Conservation (phyloP, 129 eudicot genomes). For the Saposhnikovia divaricata region DNA sequence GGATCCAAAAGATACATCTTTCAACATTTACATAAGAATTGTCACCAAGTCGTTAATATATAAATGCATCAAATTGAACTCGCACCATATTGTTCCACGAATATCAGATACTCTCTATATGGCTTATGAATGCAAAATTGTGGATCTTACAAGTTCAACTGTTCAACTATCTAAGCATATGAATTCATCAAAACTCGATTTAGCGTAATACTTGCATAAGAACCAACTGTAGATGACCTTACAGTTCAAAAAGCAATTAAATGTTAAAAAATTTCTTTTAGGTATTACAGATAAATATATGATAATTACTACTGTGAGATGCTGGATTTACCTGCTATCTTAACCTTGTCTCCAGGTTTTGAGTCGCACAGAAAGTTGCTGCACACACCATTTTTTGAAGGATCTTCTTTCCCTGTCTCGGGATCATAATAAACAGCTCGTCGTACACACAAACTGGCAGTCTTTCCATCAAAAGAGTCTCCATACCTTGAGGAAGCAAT, state of each 20-base stretch:
- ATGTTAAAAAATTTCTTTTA: neutral
- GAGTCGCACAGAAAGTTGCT: conserved; percentile 90
- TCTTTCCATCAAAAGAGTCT: conserved; percentile 85
- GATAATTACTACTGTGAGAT: neutral
- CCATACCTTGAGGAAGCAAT: conserved; percentile 98
- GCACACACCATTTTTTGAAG: conserved; percentile 84
- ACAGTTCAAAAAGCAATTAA: neutral
- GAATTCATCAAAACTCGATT: neutral
- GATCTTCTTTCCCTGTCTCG: conserved; percentile 95
- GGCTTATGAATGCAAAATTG: too few species aligned
- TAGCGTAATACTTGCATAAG: neutral
- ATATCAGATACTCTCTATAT: too few species aligned
- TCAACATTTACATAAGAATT: neutral
- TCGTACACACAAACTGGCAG: conserved; percentile 88
- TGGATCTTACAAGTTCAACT: neutral
- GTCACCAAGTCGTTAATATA: neutral
- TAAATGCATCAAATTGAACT: neutral
- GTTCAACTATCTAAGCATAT: neutral
- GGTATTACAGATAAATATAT: neutral
- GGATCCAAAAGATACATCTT: neutral
- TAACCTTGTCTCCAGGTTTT: conserved; percentile 92
- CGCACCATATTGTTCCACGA: neutral
- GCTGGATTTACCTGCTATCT: conserved; percentile 56
- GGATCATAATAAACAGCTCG: conserved; percentile 95
- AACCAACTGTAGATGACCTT: too few species aligned